Evolutionary conservation across 2,329 filamentous ascomycete genomes (phyloP), one percentile per base, ranked within the genome.

Genomic region (Dactylellina drechsleri): DNA sequence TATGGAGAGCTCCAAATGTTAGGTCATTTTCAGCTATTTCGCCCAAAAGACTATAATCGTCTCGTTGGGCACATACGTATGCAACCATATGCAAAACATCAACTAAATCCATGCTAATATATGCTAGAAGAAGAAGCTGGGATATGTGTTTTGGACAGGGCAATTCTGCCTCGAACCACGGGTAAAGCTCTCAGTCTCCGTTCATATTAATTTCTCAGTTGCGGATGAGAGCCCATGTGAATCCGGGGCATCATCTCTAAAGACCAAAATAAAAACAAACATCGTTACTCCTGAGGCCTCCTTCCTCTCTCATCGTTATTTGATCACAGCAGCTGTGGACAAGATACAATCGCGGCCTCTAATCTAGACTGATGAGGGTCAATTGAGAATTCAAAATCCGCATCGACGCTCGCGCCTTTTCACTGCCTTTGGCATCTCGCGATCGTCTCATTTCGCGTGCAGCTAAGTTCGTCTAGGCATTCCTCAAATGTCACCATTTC

Each of bases 211-310:
- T 52, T 57, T 70, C 56, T 67, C 64, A 54, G 64, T 54, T 60
- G 49, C 57, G 66, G 66, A 70, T 56, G 57, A 70, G 53, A 60
- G 23, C 13, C 66, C 66, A 70, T 70, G 66, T 70, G 66, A 70
- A 62, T 62, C 57, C 66, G 66, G 56, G 53, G 53, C 31, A 67
- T 59, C 45, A 23, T 47, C 13, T 20, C 36, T 5, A 45, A 61
- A 56, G 28, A 59, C 45, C 64, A 50, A 59, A 43, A 41, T 18
- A 10, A 56, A 43, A 28, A 50, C 31, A 31, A 49, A 36, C 43
- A 43, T 49, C 40, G 50, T 16, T 52, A 43, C 28, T 10, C 6
- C 31, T 47, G 43, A n/a, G 10, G 47, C 20, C 58, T 53, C 16
- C 47, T 52, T 28, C 20, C 52, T 54, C 16, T 56, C 20, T 57